phyloP scores from a whole-genome alignment of 768 basidiomycete genomes.

The Russula griseocarnosa region DNA sequence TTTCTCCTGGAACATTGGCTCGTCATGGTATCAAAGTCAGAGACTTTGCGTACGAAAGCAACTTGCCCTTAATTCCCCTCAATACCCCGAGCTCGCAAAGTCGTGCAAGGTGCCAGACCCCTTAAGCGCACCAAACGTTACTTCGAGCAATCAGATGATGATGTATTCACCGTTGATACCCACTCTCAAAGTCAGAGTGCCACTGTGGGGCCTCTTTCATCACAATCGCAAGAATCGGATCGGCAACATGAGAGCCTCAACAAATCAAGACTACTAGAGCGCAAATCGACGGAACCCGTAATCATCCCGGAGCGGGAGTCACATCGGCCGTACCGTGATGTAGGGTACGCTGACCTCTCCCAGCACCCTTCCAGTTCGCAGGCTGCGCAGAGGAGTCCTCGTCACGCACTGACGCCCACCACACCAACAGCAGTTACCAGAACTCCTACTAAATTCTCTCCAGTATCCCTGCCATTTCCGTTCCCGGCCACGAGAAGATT shows the following conservation, averaged over 20 bases:
- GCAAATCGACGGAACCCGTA: constrained; percentile 27
- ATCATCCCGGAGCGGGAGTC: constrained; percentile 14
- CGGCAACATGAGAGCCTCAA: background rate
- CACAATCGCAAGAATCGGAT: background rate
- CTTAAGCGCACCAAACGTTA: constrained; percentile 39
- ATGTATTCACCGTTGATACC: constrained; percentile 27
- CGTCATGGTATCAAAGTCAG: constrained; percentile 43
- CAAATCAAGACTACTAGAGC: constrained; percentile 20
- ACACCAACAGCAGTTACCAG: constrained; percentile 4
- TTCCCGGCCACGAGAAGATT: constrained; percentile 12
- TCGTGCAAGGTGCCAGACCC: constrained; percentile 42
- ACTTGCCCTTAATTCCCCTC: constrained; percentile 56
- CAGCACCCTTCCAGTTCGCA: constrained; percentile 19
- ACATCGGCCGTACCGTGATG: constrained; percentile 15
- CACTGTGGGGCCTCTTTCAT: background rate
- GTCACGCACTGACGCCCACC: constrained; percentile 2
- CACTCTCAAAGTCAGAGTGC: constrained; percentile 18
- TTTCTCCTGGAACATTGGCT: constrained; percentile 32
- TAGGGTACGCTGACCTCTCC: constrained; percentile 22
- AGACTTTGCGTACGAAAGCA: constrained; percentile 69
- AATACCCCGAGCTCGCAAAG: constrained; percentile 46
- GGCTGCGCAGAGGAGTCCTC: background rate
- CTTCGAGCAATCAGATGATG: constrained; percentile 33
- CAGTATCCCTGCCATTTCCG: constrained; percentile 2
- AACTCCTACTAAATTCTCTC: background rate